A percentile compares a stretch with the other conserved stretches of the same genome.
Conservation (phyloP, 768 basidiomycete genomes). For the Sarcodon aspratus region DNA sequence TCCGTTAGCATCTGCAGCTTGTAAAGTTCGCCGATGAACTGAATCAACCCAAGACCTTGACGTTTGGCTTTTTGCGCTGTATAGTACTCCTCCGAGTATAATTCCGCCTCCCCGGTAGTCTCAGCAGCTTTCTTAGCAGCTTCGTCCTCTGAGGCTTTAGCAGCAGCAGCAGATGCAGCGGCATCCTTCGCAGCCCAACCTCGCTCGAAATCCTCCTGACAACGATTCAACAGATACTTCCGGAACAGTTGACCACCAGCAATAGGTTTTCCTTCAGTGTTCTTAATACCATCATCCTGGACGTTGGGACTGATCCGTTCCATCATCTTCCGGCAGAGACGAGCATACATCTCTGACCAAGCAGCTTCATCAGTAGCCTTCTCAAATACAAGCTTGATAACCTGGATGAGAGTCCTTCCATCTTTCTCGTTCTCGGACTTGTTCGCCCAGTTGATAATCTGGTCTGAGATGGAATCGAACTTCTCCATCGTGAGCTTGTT, state of each 20-base stretch:
- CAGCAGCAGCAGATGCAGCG: conserved; percentile 75
- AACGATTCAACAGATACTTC: conserved; percentile 92
- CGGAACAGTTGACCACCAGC: conserved; percentile 91
- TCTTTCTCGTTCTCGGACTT: conserved; percentile 87
- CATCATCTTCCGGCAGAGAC: conserved; percentile 92
- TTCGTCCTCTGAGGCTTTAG: conserved; percentile 78
- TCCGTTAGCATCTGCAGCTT: conserved; percentile 98
- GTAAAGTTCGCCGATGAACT: conserved; percentile 97
- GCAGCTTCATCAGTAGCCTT: conserved; percentile 94
- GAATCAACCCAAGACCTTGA: conserved; percentile 92
- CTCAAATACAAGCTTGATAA: conserved; percentile 93
- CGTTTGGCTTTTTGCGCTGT: conserved; percentile 96
- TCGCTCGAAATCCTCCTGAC: conserved; percentile 96
- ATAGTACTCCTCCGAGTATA: conserved; percentile 92
- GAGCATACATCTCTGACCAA: conserved; percentile 97
- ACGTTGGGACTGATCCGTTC: conserved; percentile 83
- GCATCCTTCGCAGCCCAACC: conserved; percentile 89
- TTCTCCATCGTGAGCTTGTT: conserved; percentile 97
- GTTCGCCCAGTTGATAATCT: conserved; percentile 94
- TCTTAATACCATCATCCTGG: conserved; percentile 79
- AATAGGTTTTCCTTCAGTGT: conserved; percentile 76
- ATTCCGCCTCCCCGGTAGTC: conserved; percentile 46
- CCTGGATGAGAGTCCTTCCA: conserved; percentile 88
- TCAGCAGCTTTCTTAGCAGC: conserved; percentile 62
- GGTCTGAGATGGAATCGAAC: conserved; percentile 90